Conservation (phyloP, 169 alveolate species). For the Theileria equi region DNA sequence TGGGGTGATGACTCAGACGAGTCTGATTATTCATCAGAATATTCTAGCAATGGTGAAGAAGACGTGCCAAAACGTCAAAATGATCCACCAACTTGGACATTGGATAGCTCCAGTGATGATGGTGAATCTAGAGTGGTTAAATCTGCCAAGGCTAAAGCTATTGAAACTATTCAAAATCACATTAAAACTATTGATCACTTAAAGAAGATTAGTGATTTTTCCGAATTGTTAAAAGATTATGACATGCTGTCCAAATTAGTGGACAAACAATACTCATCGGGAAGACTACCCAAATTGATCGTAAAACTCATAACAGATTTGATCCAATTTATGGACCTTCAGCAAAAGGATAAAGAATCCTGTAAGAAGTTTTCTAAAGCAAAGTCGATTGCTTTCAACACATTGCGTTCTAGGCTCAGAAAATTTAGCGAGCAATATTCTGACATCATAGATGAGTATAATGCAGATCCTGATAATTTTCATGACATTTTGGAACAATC, state of each 20-base stretch:
- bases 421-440: conserved; percentile 78
- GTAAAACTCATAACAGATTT: conserved; percentile 67
- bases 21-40: conserved; percentile 66
- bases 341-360: conserved; percentile 73
- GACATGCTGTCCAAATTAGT: conserved; percentile 73
- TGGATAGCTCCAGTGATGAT: conserved; percentile 77
- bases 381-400: conserved; percentile 77
- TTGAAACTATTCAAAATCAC: conserved; percentile 70
- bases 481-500: conserved; percentile 62
- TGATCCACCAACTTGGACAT: conserved; percentile 69
- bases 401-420: conserved; percentile 77
- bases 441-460: conserved; percentile 70
- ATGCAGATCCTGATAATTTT: conserved; percentile 74
- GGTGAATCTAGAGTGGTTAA: conserved; percentile 80
- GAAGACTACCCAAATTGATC: conserved; percentile 68
- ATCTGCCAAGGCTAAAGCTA: conserved; percentile 80
- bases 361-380: conserved; percentile 76
- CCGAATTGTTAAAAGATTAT: conserved; percentile 76
- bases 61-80: conserved; percentile 66
- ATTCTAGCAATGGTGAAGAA: conserved; percentile 62
- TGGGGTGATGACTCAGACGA: conserved; percentile 83
- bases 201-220: conserved; percentile 71
- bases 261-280: conserved; percentile 68
- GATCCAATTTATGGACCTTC: conserved; percentile 75
- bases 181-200: conserved; percentile 70